A percentile compares a stretch with the other conserved stretches of the same genome.
phyloP scores from a whole-genome alignment of 2,329 filamentous ascomycete species.

The Cladosporium sp. region DNA sequence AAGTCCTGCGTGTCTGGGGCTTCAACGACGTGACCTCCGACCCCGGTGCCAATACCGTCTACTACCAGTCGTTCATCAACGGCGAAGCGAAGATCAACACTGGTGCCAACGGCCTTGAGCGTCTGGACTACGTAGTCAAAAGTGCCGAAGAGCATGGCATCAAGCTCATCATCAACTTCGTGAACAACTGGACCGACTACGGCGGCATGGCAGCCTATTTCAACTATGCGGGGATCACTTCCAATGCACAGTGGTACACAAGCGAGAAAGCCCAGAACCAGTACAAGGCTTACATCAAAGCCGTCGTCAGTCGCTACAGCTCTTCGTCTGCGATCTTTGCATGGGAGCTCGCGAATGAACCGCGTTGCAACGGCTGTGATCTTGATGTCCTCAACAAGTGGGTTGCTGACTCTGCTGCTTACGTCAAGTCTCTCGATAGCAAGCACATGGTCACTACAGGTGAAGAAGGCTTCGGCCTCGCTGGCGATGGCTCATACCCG shows the following conservation, averaged over 20 bases:
- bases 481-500: slow-evolving; percentile 31
- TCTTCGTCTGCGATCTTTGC: slow-evolving; percentile 58
- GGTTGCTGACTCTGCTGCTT: slow-evolving; percentile 54
- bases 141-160: slow-evolving; percentile 57
- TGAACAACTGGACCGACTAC: slow-evolving; percentile 68
- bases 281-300: slow-evolving; percentile 60
- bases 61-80: slow-evolving; percentile 53
- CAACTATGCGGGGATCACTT: slow-evolving; percentile 49
- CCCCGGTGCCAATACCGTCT: slow-evolving; percentile 42
- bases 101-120: slow-evolving; percentile 57
- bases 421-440: slow-evolving; percentile 60
- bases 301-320: slow-evolving; percentile 57
- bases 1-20: slow-evolving; percentile 59
- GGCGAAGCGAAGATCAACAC: slow-evolving; percentile 58
- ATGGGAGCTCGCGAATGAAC: slow-evolving; percentile 67
- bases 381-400: slow-evolving; percentile 57
- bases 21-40: slow-evolving; percentile 56
- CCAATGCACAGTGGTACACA: slow-evolving; percentile 55
- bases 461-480: slow-evolving; percentile 53
- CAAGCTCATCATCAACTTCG: slow-evolving; percentile 62
- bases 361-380: slow-evolving; percentile 58
- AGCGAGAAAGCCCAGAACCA: slow-evolving; percentile 44
- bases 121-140: slow-evolving; percentile 61
- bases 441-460: slow-evolving; percentile 60
- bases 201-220: slow-evolving; percentile 60